Percentiles rank a stretch among this genome's conserved stretches.
Evolutionary conservation across 305 asterid genomes (phyloP).

Genomic region (Petunia hybrid): DNA sequence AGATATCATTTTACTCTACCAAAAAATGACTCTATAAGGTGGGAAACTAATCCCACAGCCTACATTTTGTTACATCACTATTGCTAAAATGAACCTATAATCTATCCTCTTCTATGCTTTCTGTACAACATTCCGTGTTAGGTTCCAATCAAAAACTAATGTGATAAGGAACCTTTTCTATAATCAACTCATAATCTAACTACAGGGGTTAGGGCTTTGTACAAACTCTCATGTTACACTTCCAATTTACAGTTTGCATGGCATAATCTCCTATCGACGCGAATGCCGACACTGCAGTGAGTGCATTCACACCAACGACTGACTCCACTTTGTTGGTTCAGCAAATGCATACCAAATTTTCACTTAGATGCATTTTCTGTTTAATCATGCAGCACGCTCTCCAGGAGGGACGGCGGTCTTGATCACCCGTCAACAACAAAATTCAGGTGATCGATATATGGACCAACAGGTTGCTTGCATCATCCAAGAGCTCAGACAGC

Average conservation of each 20-base stretch:
- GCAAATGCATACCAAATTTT: conserved; percentile 18
- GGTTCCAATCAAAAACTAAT: conserved; percentile 43
- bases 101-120: conserved; percentile 32
- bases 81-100: conserved; percentile 6
- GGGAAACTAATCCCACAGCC: conserved; percentile 4
- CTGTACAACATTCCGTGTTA: conserved; percentile 51
- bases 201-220: conserved; percentile 51
- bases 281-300: conserved; percentile 35
- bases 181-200: conserved; percentile 56
- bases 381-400: conserved; percentile 23
- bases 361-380: conserved; percentile 22
- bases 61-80: conserved; percentile 26
- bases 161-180: conserved; percentile 50
- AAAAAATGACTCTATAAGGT: not conserved
- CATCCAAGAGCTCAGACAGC: conserved; percentile 28
- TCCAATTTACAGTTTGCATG: conserved; percentile 42
- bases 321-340: not conserved
- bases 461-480: conserved; percentile 23
- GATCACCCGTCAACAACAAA: conserved; percentile 26
- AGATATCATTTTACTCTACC: conserved; percentile 18
- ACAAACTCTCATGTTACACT: conserved; percentile 43
- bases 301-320: conserved; percentile 30
- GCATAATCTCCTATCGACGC: conserved; percentile 30
- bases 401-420: conserved; percentile 19
- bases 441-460: not conserved